Evolutionary conservation across 495 filamentous ascomycete genomes (phyloP).

Genomic region (Oidiodendron maius): DNA sequence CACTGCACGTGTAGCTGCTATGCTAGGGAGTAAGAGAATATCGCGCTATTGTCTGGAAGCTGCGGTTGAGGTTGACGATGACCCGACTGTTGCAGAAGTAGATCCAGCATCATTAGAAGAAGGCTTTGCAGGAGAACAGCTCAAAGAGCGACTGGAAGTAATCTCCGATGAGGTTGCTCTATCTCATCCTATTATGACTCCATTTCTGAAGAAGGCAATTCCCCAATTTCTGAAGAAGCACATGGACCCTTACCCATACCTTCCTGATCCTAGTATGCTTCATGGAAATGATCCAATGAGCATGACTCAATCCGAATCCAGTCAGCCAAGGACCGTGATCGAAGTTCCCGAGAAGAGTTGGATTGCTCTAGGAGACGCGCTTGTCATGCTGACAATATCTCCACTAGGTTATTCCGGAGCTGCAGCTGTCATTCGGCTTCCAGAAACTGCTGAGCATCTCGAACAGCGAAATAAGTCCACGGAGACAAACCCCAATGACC

Average conservation of each 20-base stretch:
- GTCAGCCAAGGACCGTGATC: constrained; percentile 15
- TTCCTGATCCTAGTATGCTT: constrained; percentile 44
- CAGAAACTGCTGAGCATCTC: background rate
- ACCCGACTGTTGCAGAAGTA: constrained; percentile 59
- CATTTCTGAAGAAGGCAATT: constrained; percentile 55
- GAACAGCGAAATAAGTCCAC: constrained; percentile 10
- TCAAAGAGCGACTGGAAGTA: constrained; percentile 59
- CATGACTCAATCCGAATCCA: constrained; percentile 15
- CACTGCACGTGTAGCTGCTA: constrained; percentile 68
- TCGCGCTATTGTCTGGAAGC: constrained; percentile 87
- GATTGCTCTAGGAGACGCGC: constrained; percentile 47
- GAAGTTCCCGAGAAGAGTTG: constrained; percentile 31
- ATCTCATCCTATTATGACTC: constrained; percentile 58
- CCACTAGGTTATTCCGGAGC: constrained; percentile 9
- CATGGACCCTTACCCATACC: constrained; percentile 71
- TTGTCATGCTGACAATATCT: constrained; percentile 16
- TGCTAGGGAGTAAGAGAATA: constrained; percentile 70
- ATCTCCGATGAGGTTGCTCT: constrained; percentile 70
- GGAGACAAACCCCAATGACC: constrained; percentile 17
- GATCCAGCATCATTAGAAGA: constrained; percentile 82
- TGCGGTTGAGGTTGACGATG: constrained; percentile 80
- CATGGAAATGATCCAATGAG: constrained; percentile 9
- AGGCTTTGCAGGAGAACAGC: constrained; percentile 71
- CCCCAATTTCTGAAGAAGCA: constrained; percentile 57
- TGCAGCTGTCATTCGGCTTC: constrained; percentile 10